These are phyloP conservation scores for Pythium chondricola DNA, from an alignment of 352 stramenopile genomes.

Conservation along the genomic window DNA sequence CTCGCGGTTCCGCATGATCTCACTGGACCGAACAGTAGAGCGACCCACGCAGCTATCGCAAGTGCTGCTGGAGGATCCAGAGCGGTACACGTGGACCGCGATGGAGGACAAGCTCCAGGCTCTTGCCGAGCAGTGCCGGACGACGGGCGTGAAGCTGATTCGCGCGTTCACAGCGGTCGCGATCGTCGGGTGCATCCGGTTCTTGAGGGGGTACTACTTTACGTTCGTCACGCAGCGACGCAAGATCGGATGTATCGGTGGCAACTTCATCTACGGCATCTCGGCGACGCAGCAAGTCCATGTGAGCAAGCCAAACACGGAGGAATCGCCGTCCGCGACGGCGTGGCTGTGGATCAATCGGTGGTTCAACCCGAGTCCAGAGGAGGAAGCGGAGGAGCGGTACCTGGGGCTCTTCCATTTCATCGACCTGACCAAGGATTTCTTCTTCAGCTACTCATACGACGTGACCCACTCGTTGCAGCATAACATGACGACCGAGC, in stretches of 20 bases:
- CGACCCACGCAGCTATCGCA: slow-evolving; percentile 40
- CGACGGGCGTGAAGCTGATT: slow-evolving; percentile 35
- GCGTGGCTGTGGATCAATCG: slow-evolving; percentile 70
- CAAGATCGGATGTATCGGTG: slow-evolving; percentile 96
- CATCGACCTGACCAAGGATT: slow-evolving; percentile 98
- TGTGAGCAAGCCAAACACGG: slow-evolving; percentile 51
- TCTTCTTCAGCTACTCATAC: slow-evolving; percentile 99
- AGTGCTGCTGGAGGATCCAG: slow-evolving; percentile 61
- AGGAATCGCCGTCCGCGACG: slow-evolving; percentile 25
- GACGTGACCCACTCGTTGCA: slow-evolving; percentile 97
- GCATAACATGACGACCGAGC: slow-evolving; percentile 93
- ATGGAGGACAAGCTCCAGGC: slow-evolving; percentile 76
- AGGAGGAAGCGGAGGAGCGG: slow-evolving; percentile 77
- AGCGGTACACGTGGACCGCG: slow-evolving; percentile 66
- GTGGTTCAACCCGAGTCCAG: slow-evolving; percentile 77
- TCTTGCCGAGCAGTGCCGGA: slow-evolving; percentile 41
- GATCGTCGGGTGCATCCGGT: slow-evolving; percentile 97
- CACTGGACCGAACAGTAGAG: slow-evolving; percentile 64
- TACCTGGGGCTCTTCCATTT: slow-evolving; percentile 98
- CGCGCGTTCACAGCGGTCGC: slow-evolving; percentile 90
- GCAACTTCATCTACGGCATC: slow-evolving; percentile 97
- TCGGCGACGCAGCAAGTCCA: slow-evolving; percentile 90
- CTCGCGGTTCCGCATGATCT: slow-evolving; percentile 67
- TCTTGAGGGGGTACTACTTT: slow-evolving; percentile 98
- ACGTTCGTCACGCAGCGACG: slow-evolving; percentile 95